Evolutionary conservation across 257 asterid genomes (phyloP).

Genomic region (Ballota nigra): DNA sequence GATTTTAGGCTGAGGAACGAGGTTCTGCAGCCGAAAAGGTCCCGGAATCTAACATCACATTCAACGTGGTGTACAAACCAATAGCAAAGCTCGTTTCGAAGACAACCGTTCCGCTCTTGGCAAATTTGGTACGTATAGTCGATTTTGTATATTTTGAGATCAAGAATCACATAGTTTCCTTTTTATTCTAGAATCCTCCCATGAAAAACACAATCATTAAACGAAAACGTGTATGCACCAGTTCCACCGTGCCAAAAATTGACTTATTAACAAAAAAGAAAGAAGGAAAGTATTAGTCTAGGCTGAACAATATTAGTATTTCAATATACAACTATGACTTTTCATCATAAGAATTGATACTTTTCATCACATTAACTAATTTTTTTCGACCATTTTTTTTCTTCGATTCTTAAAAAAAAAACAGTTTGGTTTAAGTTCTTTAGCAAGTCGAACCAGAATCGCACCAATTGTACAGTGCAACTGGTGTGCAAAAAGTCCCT

Average conservation of each 20-base stretch:
- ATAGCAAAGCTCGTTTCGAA: constrained; percentile 67
- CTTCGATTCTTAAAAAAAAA: no score
- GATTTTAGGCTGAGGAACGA: constrained; percentile 38
- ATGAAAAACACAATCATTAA: neutral
- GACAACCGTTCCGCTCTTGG: constrained; percentile 56
- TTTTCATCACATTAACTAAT: no score
- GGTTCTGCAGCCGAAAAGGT: constrained; percentile 33
- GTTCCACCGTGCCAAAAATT: no score
- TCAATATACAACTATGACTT: neutral
- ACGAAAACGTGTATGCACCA: neutral
- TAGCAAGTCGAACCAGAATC: no score
- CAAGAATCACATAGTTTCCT: neutral
- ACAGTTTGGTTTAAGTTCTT: no score
- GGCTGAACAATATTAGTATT: no score
- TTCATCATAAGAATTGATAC: no score
- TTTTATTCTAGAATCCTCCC: neutral
- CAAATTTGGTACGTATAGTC: constrained; percentile 57
- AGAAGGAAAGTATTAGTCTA: no score
- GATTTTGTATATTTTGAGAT: neutral
- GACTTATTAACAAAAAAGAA: no score
- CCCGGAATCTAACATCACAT: constrained; percentile 30
- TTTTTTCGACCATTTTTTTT: no score
- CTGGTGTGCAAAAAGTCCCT: no score
- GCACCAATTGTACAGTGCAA: no score
- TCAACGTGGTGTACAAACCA: constrained; percentile 64